Evolutionary conservation across 2,329 filamentous ascomycete species (phyloP), one percentile per base, ranked within the genome.

Genomic region (Gnomoniopsis sp.): DNA sequence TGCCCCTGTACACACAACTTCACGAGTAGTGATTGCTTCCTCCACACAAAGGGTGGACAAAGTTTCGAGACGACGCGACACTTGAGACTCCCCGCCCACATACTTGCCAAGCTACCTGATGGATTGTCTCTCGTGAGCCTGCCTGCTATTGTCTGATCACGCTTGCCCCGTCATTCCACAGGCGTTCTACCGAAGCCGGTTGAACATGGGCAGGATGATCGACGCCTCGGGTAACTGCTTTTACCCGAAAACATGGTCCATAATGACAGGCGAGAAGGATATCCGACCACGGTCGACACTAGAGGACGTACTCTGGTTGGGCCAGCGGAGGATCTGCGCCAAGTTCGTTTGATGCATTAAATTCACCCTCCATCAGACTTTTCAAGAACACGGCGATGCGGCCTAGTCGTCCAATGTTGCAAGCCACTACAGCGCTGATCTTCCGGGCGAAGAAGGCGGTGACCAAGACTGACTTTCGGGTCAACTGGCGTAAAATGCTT

Each of bases 391-490:
- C 46, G 30, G 38, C 33, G 38, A 49, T 54, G 46, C 38, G 14
- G 30, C 50, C 46, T 36, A 47, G 41, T 34, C 34, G 41, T 34
- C 34, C 26, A 43, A 46, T 41, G 36, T 30, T 57, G 41, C n/a
- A 23, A 19, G 41, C 43, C 23, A 38, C 54, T 21, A 22, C 48
- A 41, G 22, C 23, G 8, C 19, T 51, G 52, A 51, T 53, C 53
- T 53, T 34, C 49, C 49, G 49, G 6, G 19, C 34, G 43, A 50
- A 26, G 46, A 41, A 57, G 19, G 53, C 21, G 49, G 49, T 57
- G 58, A 49, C 56, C 56, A 34, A 26, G 33, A 22, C 23, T 22
- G 17, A 21, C 17, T 46, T 46, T 19, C 14, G 15, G 38, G 38
- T 3, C 23, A 41, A 30, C 22, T 49, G 21, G 11, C 26, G 30